A percentile compares a stretch with the other conserved stretches of the same genome.
phyloP scores from a whole-genome alignment of 2,329 filamentous ascomycete genomes.

The Alternaria atra region DNA sequence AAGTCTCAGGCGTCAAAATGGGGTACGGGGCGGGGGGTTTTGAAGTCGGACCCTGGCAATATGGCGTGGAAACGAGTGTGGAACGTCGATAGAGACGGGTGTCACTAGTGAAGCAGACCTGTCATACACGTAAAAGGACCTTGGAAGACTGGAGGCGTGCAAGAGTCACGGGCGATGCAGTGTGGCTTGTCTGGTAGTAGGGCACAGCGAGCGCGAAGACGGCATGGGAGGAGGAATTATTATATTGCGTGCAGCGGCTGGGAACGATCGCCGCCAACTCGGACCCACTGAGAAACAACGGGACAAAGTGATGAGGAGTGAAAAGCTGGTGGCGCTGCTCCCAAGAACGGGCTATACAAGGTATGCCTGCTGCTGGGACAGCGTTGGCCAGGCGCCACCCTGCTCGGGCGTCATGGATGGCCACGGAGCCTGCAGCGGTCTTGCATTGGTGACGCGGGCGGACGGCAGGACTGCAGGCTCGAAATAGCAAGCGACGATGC shows the following conservation, averaged over 20 bases:
- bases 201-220: slow-evolving; percentile 20
- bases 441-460: slow-evolving; percentile 31
- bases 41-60: slow-evolving; percentile 25
- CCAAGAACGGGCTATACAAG: slow-evolving; percentile 27
- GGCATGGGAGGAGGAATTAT: slow-evolving; percentile 30
- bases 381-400: slow-evolving; percentile 29
- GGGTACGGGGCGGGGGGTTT: slow-evolving; percentile 30
- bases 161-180: slow-evolving; percentile 35
- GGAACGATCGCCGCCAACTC: slow-evolving; percentile 27
- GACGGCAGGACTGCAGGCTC: slow-evolving; percentile 32
- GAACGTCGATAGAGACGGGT: slow-evolving; percentile 37
- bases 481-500: slow-evolving; percentile 41
- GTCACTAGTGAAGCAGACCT: slow-evolving; percentile 42
- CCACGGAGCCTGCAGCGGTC: slow-evolving; percentile 17
- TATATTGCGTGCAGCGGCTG: slow-evolving; percentile 43
- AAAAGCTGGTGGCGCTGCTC: slow-evolving; percentile 25
- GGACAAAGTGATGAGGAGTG: slow-evolving; percentile 26
- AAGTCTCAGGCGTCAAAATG: slow-evolving; percentile 25
- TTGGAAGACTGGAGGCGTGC: slow-evolving; percentile 12
- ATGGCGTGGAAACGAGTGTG: slow-evolving; percentile 45
- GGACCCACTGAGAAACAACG: slow-evolving; percentile 38
- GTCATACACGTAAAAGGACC: slow-evolving; percentile 2
- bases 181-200: slow-evolving; percentile 28
- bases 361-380: slow-evolving; percentile 29
- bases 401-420: slow-evolving; percentile 10